Percentiles rank a stretch among this genome's conserved stretches.
Evolutionary conservation across 192 early-diverging fungal genomes (phyloP).

Genomic region (Powellomyces hirtus): DNA sequence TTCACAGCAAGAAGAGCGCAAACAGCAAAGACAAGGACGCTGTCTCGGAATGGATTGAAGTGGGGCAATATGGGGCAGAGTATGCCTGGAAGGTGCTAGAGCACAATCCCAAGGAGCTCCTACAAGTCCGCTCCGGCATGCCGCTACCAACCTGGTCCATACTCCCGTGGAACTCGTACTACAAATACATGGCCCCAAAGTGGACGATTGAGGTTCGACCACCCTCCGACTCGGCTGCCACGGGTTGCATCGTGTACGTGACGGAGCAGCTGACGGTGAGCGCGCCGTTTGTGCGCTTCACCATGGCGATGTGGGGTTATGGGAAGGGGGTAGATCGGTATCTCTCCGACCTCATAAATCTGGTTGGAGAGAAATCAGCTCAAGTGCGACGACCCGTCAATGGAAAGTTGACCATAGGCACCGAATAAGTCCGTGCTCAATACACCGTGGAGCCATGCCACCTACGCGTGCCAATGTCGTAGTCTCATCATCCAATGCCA

Average conservation of each 20-base stretch:
- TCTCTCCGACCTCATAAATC: neutral
- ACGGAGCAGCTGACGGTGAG: constrained; percentile 2
- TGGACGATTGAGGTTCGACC: constrained; percentile 23
- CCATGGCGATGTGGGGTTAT: constrained; percentile 5
- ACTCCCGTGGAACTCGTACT: neutral
- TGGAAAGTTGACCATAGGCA: constrained; percentile 1
- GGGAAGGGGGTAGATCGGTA: neutral
- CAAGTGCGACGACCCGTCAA: neutral
- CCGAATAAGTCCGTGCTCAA: neutral
- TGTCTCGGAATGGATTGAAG: neutral
- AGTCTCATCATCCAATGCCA: too few species aligned
- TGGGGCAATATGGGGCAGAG: neutral
- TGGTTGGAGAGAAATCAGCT: neutral
- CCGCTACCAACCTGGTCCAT: neutral
- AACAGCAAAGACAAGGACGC: neutral
- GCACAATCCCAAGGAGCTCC: neutral
- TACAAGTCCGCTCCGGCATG: neutral
- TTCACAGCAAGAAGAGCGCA: neutral
- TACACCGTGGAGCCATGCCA: too few species aligned
- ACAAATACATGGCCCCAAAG: neutral
- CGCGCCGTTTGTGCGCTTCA: neutral
- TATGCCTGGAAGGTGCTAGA: neutral
- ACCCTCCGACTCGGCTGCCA: neutral
- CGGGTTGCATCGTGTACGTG: constrained; percentile 16
- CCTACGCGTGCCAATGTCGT: too few species aligned